phyloP scores from a whole-genome alignment of 2,329 filamentous ascomycete species.

The Fusarium devonianum region DNA sequence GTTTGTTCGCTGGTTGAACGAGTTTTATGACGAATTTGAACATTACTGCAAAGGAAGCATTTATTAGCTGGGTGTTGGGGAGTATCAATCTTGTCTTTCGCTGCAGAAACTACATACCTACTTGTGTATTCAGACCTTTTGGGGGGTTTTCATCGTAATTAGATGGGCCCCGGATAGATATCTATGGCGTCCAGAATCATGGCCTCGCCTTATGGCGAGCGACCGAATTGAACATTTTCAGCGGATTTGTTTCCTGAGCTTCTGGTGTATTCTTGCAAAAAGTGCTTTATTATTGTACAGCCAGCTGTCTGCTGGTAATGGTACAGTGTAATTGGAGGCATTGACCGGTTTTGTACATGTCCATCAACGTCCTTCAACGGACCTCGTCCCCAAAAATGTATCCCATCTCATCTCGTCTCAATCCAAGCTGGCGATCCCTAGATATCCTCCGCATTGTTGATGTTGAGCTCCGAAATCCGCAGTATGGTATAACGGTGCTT shows the following conservation, averaged over 20 bases:
- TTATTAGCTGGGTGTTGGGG: conserved; percentile 45
- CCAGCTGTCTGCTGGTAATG: conserved; percentile 41
- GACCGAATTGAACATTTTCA: conserved; percentile 35
- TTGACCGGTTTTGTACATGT: conserved; percentile 38
- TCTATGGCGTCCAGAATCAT: conserved; percentile 23
- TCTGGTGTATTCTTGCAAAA: conserved; percentile 25
- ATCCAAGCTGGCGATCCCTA: conserved; percentile 36
- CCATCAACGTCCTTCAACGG: conserved; percentile 22
- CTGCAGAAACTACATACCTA: conserved; percentile 32
- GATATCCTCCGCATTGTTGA: conserved; percentile 58
- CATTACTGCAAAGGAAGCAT: conserved; percentile 36
- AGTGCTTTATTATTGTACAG: conserved; percentile 41
- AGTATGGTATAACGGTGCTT: conserved; percentile 92
- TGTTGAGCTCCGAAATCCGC: conserved; percentile 80
- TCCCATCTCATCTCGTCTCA: conserved; percentile 8
- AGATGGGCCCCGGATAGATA: conserved; percentile 27
- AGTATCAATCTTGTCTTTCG: conserved; percentile 41
- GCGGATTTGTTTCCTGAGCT: conserved; percentile 9
- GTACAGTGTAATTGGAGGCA: conserved; percentile 37
- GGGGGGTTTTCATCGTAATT: conserved; percentile 22
- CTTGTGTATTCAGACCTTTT: conserved; percentile 30
- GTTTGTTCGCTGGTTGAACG: conserved; percentile 29
- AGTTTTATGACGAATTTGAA: conserved; percentile 36
- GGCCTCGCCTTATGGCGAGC: conserved; percentile 24
- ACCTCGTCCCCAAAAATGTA: conserved; percentile 11